A percentile compares a stretch with the other conserved stretches of the same genome.
Evolutionary conservation across 176 grass and related monocot genomes (phyloP).

Genomic region (Olyra latifolia): DNA sequence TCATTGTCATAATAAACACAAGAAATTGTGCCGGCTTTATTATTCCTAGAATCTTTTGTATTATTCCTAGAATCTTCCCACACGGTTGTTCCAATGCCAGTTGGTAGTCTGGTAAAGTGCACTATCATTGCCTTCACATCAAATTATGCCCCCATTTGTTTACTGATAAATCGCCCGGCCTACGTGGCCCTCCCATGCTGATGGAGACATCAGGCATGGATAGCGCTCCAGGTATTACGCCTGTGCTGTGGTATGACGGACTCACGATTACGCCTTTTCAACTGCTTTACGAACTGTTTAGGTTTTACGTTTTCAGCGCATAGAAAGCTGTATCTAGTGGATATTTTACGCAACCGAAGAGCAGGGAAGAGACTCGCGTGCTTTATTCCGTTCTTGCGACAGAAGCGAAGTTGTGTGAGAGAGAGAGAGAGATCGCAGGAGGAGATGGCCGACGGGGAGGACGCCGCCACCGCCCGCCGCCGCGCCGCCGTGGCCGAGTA

Average conservation of each 20-base stretch:
- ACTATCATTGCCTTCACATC: not conserved
- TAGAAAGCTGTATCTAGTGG: not conserved
- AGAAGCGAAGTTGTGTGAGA: conserved; percentile 32
- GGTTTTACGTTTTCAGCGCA: not conserved
- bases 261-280: not conserved
- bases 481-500: conserved; percentile 55
- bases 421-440: not conserved
- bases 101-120: not conserved
- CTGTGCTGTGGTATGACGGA: not conserved
- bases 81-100: too few species aligned
- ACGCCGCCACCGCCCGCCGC: conserved; percentile 54
- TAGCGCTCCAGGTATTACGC: not conserved
- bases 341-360: conserved; percentile 28
- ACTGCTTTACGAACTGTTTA: accelerated
- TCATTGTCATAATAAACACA: not conserved
- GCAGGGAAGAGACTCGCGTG: not conserved
- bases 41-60: not conserved
- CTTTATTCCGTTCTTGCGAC: conserved; percentile 48
- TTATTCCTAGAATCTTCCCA: not conserved
- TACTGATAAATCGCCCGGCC: too few species aligned
- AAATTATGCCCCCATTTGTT: not conserved
- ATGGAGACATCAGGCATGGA: too few species aligned
- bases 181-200: not conserved
- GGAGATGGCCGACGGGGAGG: conserved; percentile 70
- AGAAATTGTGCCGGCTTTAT: too few species aligned